Evolutionary conservation across 192 early-diverging fungal species (phyloP).

Genomic region (Phycomyces blakesleeanus): DNA sequence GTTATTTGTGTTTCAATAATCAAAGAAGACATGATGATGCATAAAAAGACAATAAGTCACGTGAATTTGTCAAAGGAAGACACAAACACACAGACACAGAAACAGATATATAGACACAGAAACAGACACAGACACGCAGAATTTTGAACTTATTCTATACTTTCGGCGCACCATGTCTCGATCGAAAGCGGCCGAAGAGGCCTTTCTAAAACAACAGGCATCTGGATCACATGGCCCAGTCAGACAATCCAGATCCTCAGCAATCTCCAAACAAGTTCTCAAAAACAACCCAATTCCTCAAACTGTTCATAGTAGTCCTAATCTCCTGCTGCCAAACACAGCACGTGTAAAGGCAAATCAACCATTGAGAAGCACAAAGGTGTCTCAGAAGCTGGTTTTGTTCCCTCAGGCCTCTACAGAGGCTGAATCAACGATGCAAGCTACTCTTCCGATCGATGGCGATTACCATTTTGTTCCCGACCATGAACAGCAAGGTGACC

Average conservation of each 20-base stretch:
- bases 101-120: no score
- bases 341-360: conserved; percentile 42
- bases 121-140: no score
- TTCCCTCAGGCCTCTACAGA: conserved; percentile 55
- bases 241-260: conserved; percentile 5
- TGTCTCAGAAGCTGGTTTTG: conserved; percentile 84
- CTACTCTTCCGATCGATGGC: conserved; percentile 8
- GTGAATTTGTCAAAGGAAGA: no score
- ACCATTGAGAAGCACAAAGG: conserved; percentile 81
- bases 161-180: not conserved
- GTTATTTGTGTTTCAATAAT: no score
- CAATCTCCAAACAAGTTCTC: conserved; percentile 28
- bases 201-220: not conserved
- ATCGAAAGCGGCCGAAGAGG: not conserved
- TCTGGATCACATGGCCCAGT: not conserved
- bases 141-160: no score
- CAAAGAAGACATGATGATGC: no score
- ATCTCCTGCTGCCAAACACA: conserved; percentile 16
- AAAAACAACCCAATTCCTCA: conserved; percentile 28
- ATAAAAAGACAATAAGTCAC: no score
- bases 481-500: not conserved
- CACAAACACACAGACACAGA: no score
- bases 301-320: conserved; percentile 2
- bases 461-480: not conserved
- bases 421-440: conserved; percentile 10